Percentiles rank a stretch among this genome's conserved stretches.
These are phyloP conservation scores for Rhynchosporium agropyri DNA, from an alignment of 2,329 filamentous ascomycete species.

Conservation along the genomic window DNA sequence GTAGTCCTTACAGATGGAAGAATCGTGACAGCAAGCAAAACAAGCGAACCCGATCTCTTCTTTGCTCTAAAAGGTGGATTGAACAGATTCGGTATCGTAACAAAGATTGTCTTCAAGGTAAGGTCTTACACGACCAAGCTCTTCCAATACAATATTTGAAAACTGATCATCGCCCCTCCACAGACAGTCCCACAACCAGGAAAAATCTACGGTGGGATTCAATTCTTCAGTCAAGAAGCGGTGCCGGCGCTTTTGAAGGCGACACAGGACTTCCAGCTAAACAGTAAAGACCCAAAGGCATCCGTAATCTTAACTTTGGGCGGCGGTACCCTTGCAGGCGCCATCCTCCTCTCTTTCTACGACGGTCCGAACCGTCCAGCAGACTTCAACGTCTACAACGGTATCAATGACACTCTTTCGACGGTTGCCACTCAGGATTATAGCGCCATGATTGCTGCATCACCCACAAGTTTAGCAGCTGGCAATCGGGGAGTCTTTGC, in stretches of 20 bases:
- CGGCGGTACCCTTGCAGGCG: not conserved
- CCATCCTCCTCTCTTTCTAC: slow-evolving; percentile 2
- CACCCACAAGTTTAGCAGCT: not conserved
- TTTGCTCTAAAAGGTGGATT: slow-evolving; percentile 43
- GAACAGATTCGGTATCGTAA: slow-evolving; percentile 50
- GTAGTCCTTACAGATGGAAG: slow-evolving; percentile 53
- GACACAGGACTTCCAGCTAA: not conserved
- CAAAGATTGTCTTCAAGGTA: slow-evolving; percentile 26
- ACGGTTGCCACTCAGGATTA: not conserved
- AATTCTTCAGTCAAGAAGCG: not conserved
- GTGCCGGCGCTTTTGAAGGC: not conserved
- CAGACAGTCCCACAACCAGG: slow-evolving; percentile 4
- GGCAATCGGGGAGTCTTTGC: not conserved
- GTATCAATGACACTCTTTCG: not conserved
- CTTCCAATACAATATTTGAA: not conserved
- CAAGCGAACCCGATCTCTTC: slow-evolving; percentile 49
- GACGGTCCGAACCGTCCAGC: not conserved
- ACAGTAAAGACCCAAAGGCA: slow-evolving; percentile 3
- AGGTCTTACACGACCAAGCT: slow-evolving; percentile 6
- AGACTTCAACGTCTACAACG: not conserved
- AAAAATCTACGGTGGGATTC: not conserved
- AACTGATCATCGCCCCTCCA: not conserved
- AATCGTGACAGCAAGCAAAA: slow-evolving; percentile 46
- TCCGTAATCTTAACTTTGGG: not conserved
- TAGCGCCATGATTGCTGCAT: not conserved